Evolutionary conservation across 148 eudicot genomes (phyloP), one percentile per base, ranked within the genome.

Genomic region (Nyssa sinensis): DNA sequence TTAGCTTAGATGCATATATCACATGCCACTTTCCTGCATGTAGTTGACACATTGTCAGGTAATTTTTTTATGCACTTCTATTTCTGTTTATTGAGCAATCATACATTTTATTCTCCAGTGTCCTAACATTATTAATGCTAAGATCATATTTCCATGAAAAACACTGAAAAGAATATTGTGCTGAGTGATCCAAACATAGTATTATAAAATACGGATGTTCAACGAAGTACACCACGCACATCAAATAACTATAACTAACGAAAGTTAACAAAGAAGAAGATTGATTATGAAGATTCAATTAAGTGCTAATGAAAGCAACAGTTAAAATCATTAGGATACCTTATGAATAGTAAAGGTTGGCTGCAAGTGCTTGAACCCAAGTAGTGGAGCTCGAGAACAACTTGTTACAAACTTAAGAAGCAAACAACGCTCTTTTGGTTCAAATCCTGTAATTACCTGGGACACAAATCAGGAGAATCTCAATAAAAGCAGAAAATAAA

Each of bases 311-410:
- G n/a, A n/a, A n/a, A 51, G 4, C 4, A 31, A 29, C 34, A 51
- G 34, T 4, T 37, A 35, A 53, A 71, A n/a, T 70, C 29, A 69
- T 34, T 37, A 60, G 11, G 44, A 63, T 83, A 94, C 98, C 98
- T 94, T 94, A 74, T 94, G 98, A 75, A 94, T 90, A 23, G 98
- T 90, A 81, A 94, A 94, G n/a, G 92, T 77, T 66, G 98, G 98
- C 28, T 90, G 98, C 86, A 94, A 88, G 78, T 92, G 87, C 77
- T 94, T 92, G 78, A 94, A 94, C 39, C 98, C 98, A 79, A 94
- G 93, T 69, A 94, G 77, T 64, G 98, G 98, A 77, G 93, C 98
- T 73, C 98, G 88, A 67, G 97, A 90, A 86, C 98, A 92, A 83
- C 98, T 94, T 53, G 98, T 92, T 75, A 94, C 98, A 82, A 94